Evolutionary conservation across 2,329 filamentous ascomycete genomes (phyloP).

Genomic region (Magnaporthales sp.): DNA sequence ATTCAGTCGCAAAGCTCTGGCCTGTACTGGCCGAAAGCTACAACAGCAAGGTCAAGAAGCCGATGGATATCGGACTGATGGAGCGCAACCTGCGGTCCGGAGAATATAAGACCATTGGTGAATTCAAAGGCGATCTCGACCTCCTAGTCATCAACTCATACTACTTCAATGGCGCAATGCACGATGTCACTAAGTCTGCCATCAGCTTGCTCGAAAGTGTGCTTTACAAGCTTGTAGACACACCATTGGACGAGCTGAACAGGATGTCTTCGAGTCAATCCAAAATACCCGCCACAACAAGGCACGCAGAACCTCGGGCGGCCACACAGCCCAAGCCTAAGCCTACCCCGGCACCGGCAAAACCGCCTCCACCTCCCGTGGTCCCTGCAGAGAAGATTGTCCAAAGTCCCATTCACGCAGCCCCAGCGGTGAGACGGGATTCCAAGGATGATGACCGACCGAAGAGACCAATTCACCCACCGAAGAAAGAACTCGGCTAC

Average conservation of each 20-base stretch:
- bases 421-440: conserved; percentile 68
- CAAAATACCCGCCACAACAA: conserved; percentile 43
- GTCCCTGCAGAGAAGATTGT: conserved; percentile 23
- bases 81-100: conserved; percentile 69
- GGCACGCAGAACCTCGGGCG: conserved; percentile 35
- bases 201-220: conserved; percentile 47
- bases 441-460: conserved; percentile 72
- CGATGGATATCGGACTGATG: conserved; percentile 78
- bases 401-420: conserved; percentile 48
- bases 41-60: conserved; percentile 57
- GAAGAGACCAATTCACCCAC: conserved; percentile 88
- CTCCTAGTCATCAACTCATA: conserved; percentile 73
- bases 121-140: conserved; percentile 65
- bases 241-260: conserved; percentile 33
- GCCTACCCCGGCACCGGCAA: conserved; percentile 17
- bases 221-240: conserved; percentile 34
- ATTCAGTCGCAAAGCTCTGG: conserved; percentile 69
- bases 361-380: conserved; percentile 9
- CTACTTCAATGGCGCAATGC: conserved; percentile 72
- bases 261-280: conserved; percentile 22
- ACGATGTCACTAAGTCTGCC: conserved; percentile 58
- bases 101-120: conserved; percentile 59
- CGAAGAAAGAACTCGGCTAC: conserved; percentile 86
- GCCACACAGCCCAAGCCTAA: conserved; percentile 25
- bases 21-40: conserved; percentile 70